Base-by-base conservation (phyloP, 129 eudicot genomes). In the Logfia minima region DNA sequence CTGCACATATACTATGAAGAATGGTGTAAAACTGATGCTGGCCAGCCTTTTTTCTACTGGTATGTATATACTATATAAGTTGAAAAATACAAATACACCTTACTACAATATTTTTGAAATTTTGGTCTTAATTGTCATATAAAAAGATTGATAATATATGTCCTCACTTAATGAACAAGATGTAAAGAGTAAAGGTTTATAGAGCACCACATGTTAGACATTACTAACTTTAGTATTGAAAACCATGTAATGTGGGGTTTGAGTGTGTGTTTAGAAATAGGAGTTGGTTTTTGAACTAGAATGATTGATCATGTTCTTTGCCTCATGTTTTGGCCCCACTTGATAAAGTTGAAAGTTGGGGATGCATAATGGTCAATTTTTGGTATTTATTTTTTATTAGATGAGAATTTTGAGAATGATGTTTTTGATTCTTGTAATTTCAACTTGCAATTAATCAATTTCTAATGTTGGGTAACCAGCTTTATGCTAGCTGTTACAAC, bases 11-110 rank as follows among this genome's bases (percentile, higher is more conserved):
- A 94, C 72, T 94, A 91, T 61, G 93, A 91, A 22, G 96, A 85
- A 82, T 94, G 99, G 99, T 79, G 99, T 74, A 83, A 89, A 81
- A 72, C 89, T 45, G 90, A 87, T 74, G 88, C 93, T 55, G 97
- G 99, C 32, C 97, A 94, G 58, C 99, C 96, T 53, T 94, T 94
- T 82, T 94, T 94, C 86, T 94, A 84, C 83, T 94, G 99, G 99
- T 94, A 79, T 80, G 88, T 31, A 62, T 51, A 28, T 26, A 28
- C 34, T 70, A 43, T 70, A 26, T 60, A 7, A 58, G 17, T 66
- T 65, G 43, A 21, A 29, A n/a, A 29, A 7, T 10, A 18, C n/a
- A 1, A 72, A 21, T 9, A 52, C 28, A 5, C 16, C 35, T 61
- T 79, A n/a, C n/a, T 31, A 53, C 28, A 35, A 31, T 71, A 61